These are phyloP conservation scores for Sarocladium strictum DNA, from an alignment of 2,329 filamentous ascomycete species.

Conservation along the genomic window DNA sequence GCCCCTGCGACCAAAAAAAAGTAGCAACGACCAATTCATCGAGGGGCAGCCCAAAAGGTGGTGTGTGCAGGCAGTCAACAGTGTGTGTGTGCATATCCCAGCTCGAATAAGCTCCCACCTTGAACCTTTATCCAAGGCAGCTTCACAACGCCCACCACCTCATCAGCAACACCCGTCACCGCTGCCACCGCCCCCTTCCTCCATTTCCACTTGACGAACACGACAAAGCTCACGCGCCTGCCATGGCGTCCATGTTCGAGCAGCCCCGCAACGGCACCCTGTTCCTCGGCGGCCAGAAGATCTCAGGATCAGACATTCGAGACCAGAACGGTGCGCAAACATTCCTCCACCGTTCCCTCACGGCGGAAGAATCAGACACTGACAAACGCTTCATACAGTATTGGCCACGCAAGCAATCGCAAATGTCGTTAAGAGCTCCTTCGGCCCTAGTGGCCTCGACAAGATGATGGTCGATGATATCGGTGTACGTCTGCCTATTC, in stretches of 20 bases:
- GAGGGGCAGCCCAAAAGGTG: slow-evolving; percentile 9
- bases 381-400: slow-evolving; percentile 44
- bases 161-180: not conserved
- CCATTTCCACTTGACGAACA: not conserved
- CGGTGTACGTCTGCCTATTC: slow-evolving; percentile 54
- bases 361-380: not conserved
- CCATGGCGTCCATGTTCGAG: slow-evolving; percentile 94
- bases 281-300: slow-evolving; percentile 96
- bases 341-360: slow-evolving; percentile 4
- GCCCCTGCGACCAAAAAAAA: slow-evolving; percentile 1
- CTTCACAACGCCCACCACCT: not conserved
- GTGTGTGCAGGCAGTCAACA: slow-evolving; percentile 2
- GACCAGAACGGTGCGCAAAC: slow-evolving; percentile 77
- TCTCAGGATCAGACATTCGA: slow-evolving; percentile 91
- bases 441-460: slow-evolving; percentile 92
- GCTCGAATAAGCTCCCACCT: not conserved
- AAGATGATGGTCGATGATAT: slow-evolving; percentile 99
- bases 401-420: slow-evolving; percentile 93
- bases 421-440: slow-evolving; percentile 98
- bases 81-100: slow-evolving; percentile 1
- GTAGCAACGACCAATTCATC: slow-evolving; percentile 9
- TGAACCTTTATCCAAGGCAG: not conserved
- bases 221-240: slow-evolving; percentile 17
- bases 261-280: slow-evolving; percentile 91
- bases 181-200: slow-evolving; percentile 1